A percentile compares a stretch with the other conserved stretches of the same genome.
These are phyloP conservation scores for Dactylonectria macrodidyma DNA, from an alignment of 2,329 filamentous ascomycete species.

Conservation along the genomic window DNA sequence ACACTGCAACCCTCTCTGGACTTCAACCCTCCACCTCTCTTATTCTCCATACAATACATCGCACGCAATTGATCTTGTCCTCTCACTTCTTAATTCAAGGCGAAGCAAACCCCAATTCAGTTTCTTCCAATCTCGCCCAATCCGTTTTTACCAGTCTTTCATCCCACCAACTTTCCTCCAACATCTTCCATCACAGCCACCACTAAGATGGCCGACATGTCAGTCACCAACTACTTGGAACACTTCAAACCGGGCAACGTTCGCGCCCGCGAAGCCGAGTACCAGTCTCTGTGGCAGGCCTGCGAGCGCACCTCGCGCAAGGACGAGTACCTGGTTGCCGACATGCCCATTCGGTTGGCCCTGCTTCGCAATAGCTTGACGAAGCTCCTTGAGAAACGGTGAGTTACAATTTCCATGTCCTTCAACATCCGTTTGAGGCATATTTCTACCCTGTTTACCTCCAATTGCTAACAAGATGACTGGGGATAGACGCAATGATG, in stretches of 20 bases:
- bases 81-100: not conserved
- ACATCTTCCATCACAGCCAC: not conserved
- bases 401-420: not conserved
- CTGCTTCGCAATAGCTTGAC: conserved; percentile 28
- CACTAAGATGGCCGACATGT: conserved; percentile 26
- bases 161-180: not conserved
- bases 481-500: conserved; percentile 19
- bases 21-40: conserved; percentile 1
- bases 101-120: not conserved
- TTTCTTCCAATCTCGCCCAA: not conserved
- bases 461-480: not conserved
- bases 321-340: conserved; percentile 24
- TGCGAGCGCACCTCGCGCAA: conserved; percentile 39
- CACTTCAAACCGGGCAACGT: conserved; percentile 15
- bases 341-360: conserved; percentile 7
- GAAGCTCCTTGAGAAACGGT: conserved; percentile 37
- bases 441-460: no score
- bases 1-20: not conserved
- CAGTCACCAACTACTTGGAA: conserved; percentile 9
- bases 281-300: conserved; percentile 46
- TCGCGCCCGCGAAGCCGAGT: conserved; percentile 40
- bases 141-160: not conserved
- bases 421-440: not conserved
- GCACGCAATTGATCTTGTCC: not conserved
- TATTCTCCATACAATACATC: not conserved